Conservation (phyloP, 768 basidiomycete species). For the Xerocomellus dryophilus region DNA sequence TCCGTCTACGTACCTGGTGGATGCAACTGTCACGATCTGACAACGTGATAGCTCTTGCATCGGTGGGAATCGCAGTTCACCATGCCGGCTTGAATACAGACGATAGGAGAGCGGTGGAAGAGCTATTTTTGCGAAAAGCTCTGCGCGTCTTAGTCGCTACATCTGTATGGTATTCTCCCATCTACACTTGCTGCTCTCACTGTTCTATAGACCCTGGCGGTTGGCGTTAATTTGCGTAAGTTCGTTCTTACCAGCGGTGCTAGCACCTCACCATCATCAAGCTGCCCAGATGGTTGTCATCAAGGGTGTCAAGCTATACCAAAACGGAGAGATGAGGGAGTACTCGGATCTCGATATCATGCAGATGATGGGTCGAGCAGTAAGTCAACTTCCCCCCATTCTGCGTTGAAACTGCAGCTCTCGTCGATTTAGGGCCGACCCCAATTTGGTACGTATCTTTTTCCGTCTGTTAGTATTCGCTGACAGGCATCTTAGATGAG, state of each 20-base stretch:
- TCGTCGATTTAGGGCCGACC: conserved; percentile 64
- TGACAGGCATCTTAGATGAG: conserved; percentile 50
- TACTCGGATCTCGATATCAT: conserved; percentile 91
- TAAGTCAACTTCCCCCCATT: conserved; percentile 33
- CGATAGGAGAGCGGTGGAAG: conserved; percentile 74
- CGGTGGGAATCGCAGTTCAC: conserved; percentile 80
- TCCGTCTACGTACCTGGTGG: conserved; percentile 13
- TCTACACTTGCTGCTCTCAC: conserved; percentile 4
- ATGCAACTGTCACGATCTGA: conserved; percentile 4
- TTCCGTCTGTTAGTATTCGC: neutral
- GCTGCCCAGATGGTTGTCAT: conserved; percentile 93
- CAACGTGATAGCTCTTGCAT: conserved; percentile 51
- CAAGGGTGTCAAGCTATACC: conserved; percentile 82
- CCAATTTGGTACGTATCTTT: conserved; percentile 65
- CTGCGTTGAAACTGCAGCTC: neutral
- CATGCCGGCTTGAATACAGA: conserved; percentile 80
- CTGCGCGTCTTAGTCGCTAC: conserved; percentile 76
- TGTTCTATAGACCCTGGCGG: conserved; percentile 77
- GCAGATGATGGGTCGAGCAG: conserved; percentile 96
- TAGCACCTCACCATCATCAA: conserved; percentile 27
- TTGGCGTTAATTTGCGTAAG: conserved; percentile 93
- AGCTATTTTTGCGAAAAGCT: conserved; percentile 60
- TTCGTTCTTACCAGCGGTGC: conserved; percentile 2
- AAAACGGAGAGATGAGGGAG: conserved; percentile 65
- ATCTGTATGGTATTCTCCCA: conserved; percentile 52